Percentiles rank a stretch among this genome's conserved stretches.
These are phyloP conservation scores for Russula sp. DNA, from an alignment of 768 basidiomycete genomes.

Conservation along the genomic window DNA sequence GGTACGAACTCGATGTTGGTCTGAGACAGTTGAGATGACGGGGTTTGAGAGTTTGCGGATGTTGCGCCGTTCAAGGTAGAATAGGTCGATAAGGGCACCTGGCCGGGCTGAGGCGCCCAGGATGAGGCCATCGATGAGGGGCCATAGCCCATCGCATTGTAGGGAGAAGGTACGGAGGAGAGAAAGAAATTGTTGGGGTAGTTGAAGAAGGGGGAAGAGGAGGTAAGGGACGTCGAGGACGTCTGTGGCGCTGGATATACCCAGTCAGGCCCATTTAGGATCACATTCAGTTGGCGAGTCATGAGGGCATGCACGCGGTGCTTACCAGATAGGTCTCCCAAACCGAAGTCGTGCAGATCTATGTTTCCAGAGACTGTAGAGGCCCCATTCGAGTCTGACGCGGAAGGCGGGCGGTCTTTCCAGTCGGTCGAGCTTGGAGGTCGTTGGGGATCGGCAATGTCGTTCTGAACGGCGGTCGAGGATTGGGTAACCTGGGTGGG, in stretches of 20 bases:
- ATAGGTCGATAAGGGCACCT: slow-evolving; percentile 66
- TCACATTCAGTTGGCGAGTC: slow-evolving; percentile 6
- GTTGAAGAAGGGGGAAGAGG: slow-evolving; percentile 40
- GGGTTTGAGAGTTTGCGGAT: slow-evolving; percentile 41
- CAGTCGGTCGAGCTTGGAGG: slow-evolving; percentile 34
- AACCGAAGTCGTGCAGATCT: slow-evolving; percentile 31
- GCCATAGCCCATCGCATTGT: slow-evolving; percentile 56
- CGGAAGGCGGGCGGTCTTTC: slow-evolving; percentile 39
- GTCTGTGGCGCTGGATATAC: slow-evolving; percentile 39
- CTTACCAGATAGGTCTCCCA: slow-evolving; percentile 31
- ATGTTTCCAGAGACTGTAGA: slow-evolving; percentile 33
- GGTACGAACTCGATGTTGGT: slow-evolving; percentile 29
- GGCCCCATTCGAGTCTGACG: slow-evolving; percentile 34
- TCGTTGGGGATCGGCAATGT: slow-evolving; percentile 33
- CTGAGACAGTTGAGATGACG: slow-evolving; percentile 38
- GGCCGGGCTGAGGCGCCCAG: slow-evolving; percentile 44
- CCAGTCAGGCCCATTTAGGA: slow-evolving; percentile 16
- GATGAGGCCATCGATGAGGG: no score
- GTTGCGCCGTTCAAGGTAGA: slow-evolving; percentile 81
- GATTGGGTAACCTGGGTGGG: slow-evolving; percentile 31
- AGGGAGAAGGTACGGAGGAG: slow-evolving; percentile 44
- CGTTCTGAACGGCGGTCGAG: slow-evolving; percentile 18
- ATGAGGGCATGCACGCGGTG: slow-evolving; percentile 20
- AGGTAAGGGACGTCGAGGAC: slow-evolving; percentile 39
- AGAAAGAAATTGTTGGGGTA: slow-evolving; percentile 42